Evolutionary conservation across 129 eudicot species (phyloP), one percentile per base, ranked within the genome.

Genomic region (Dittrichia graveolens): DNA sequence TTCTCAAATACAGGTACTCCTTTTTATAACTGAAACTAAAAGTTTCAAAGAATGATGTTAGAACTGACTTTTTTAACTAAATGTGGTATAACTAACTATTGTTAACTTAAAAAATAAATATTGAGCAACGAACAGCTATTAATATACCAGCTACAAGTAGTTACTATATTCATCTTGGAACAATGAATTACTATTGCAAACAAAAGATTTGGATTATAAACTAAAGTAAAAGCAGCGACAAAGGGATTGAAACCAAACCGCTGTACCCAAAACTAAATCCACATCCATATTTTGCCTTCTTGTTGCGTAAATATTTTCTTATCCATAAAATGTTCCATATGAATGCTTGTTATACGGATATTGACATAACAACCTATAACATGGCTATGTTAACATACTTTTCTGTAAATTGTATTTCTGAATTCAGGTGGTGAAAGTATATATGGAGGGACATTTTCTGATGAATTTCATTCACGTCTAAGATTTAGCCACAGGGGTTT

Each of bases 401-500:
- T n/a, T n/a, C n/a, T n/a, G 65, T 35, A 9, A 46, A 9, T 75
- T 8, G 7, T 55, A 6, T 48, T 72, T 53, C 19, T 42, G 19
- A 78, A 43, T 77, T 14, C 87, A 93, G 98, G 98, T 39, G 96
- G 98, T 71, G 96, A 93, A 86, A 87, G 98, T 80, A 90, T 93
- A 75, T 93, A 93, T 67, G 98, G 98, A 61, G 84, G 80, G 71
- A 67, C 82, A 14, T 93, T 93, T 65, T 46, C 86, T 40, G 98
- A 93, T 40, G 98, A 93, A 73, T 87, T 87, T 71, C 98, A 93
- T 81, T 83, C 98, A 35, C 98, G 96, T 72, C 66, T 93, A 80
- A 80, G 96, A 71, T 93, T 93, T 85, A 93, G 79, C 61, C 98
- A 90, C 74, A 80, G 98, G 85, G 98, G 98, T 38, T 49, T 93